Percentiles rank a stretch among this genome's conserved stretches.
Conservation (phyloP, 495 filamentous ascomycete species). For the Penicillium antarcticum region DNA sequence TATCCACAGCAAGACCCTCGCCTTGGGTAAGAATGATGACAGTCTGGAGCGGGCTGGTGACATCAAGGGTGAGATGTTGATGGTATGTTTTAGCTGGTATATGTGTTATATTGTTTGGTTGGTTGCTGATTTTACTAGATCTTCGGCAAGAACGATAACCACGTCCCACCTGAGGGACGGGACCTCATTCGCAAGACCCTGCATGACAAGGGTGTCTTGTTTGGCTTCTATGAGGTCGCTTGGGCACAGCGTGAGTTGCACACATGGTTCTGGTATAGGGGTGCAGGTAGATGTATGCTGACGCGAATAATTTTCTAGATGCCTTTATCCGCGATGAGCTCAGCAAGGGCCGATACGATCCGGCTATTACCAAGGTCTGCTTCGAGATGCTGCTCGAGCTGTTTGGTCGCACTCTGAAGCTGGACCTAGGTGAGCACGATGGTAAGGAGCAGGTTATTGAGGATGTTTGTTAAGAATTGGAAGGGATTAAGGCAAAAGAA, state of each 20-base stretch:
- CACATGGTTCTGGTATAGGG: background rate
- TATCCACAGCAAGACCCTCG: conserved; percentile 74
- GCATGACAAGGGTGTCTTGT: conserved; percentile 68
- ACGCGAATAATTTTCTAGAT: conserved; percentile 36
- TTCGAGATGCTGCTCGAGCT: conserved; percentile 88
- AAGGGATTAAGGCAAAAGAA: too few species aligned
- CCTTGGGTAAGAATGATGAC: conserved; percentile 65
- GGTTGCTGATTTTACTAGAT: conserved; percentile 41
- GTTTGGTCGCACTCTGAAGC: conserved; percentile 73
- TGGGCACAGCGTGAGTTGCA: conserved; percentile 75
- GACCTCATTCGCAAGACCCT: conserved; percentile 84
- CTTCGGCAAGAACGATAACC: conserved; percentile 84
- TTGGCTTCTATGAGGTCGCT: conserved; percentile 84
- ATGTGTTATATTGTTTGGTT: background rate
- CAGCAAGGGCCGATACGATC: conserved; percentile 90
- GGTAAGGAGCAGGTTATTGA: conserved; percentile 50
- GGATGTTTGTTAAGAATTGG: conserved; percentile 49
- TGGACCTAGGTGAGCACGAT: conserved; percentile 65
- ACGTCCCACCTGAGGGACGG: conserved; percentile 80
- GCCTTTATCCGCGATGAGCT: conserved; percentile 96
- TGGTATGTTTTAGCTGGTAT: conserved; percentile 42
- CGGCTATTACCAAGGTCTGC: conserved; percentile 80
- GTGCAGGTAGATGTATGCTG: background rate
- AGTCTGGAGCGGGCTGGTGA: conserved; percentile 61
- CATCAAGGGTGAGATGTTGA: conserved; percentile 73